Conservation (phyloP, 371 early-diverging fungal species). For the Umbelopsis sp. region DNA sequence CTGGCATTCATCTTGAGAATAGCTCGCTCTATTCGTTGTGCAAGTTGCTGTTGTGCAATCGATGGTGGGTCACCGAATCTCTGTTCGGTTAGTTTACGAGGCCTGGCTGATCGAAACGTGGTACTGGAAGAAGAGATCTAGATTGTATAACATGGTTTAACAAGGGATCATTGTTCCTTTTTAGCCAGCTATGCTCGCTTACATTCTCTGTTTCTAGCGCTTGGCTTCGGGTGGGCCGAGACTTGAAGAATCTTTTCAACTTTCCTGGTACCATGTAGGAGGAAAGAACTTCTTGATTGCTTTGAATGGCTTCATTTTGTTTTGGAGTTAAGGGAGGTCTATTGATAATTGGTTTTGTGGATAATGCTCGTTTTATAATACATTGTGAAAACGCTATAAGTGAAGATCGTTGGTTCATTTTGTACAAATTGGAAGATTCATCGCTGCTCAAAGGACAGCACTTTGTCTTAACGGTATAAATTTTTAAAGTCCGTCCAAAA, state of each 20-base stretch:
- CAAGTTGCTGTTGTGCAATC: constrained; percentile 16
- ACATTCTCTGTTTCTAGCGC: not conserved
- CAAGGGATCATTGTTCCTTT: no score
- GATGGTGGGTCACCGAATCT: constrained; percentile 9
- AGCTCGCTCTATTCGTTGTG: constrained; percentile 16
- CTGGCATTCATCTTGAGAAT: constrained; percentile 12
- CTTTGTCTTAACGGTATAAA: not conserved
- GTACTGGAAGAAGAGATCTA: not conserved
- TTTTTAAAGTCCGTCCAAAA: not conserved
- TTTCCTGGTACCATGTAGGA: constrained; percentile 14
- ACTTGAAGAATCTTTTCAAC: constrained; percentile 16
- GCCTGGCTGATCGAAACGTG: not conserved
- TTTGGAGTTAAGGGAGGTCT: not conserved
- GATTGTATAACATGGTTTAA: not conserved
- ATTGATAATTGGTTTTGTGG: not conserved
- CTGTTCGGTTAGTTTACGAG: not conserved
- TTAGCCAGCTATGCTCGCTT: not conserved
- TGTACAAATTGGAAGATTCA: no score
- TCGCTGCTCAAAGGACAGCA: no score
- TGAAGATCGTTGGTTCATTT: not conserved
- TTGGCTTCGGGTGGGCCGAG: constrained; percentile 1
- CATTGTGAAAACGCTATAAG: not conserved
- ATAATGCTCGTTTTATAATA: not conserved
- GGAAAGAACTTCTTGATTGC: not conserved
- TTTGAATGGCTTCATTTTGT: not conserved